These are phyloP conservation scores for Agroathelia rolfsii DNA, from an alignment of 1,284 basidiomycete species.

Conservation along the genomic window DNA sequence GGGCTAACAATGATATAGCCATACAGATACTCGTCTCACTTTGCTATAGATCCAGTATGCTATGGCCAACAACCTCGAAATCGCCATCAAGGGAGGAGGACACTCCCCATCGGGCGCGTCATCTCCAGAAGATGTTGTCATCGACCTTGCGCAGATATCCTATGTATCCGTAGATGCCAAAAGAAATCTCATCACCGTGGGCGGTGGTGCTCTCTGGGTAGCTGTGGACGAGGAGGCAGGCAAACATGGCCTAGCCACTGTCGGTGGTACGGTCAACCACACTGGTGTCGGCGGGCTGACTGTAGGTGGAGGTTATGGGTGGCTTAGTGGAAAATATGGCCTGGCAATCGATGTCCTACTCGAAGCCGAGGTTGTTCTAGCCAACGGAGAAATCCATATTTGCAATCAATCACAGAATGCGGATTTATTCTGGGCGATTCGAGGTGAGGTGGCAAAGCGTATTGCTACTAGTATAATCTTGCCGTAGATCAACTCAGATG, in stretches of 20 bases:
- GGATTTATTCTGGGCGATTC: slow-evolving; percentile 49
- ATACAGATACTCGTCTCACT: too few relatives aligned
- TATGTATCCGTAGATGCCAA: slow-evolving; percentile 34
- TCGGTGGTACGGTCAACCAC: slow-evolving; percentile 47
- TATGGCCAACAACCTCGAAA: slow-evolving; percentile 23
- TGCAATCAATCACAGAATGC: slow-evolving; percentile 33
- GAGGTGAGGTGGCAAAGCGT: too few relatives aligned
- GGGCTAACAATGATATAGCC: too few relatives aligned
- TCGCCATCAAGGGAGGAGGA: slow-evolving; percentile 43
- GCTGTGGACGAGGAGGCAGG: slow-evolving; percentile 38
- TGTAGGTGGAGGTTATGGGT: slow-evolving; percentile 53
- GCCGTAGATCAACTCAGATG: too few relatives aligned
- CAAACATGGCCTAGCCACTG: slow-evolving; percentile 36
- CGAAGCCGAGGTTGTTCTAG: slow-evolving; percentile 43
- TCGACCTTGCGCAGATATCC: slow-evolving; percentile 44
- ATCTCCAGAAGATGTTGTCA: slow-evolving; percentile 41
- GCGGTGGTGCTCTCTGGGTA: slow-evolving; percentile 44
- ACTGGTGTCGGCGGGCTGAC: too few relatives aligned
- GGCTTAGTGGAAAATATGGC: slow-evolving; percentile 38
- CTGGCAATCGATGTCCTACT: slow-evolving; percentile 46
- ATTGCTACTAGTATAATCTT: too few relatives aligned
- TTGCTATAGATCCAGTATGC: slow-evolving; percentile 38
- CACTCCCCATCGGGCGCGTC: slow-evolving; percentile 41
- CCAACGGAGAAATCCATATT: slow-evolving; percentile 34
- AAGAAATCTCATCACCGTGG: slow-evolving; percentile 33